Conservation (phyloP, 192 early-diverging fungal species). For the Coemansia sp. region DNA sequence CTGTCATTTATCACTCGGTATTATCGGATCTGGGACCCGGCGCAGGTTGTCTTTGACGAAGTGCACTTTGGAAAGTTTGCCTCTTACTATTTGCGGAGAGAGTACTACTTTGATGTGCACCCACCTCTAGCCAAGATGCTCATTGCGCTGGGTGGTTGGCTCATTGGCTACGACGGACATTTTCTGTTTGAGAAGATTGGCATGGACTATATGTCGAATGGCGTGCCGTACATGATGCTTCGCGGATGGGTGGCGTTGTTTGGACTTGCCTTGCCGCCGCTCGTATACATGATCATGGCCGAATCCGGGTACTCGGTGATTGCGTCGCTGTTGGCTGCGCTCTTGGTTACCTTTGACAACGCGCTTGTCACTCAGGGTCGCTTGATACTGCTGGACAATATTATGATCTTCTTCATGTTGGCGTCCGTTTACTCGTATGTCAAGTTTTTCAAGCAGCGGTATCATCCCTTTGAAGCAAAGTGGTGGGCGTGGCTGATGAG, state of each 20-base stretch:
- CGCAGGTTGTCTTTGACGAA: slow-evolving; percentile 93
- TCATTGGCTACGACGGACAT: slow-evolving; percentile 93
- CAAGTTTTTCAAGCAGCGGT: slow-evolving; percentile 76
- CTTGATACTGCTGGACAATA: slow-evolving; percentile 91
- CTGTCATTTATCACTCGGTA: slow-evolving; percentile 65
- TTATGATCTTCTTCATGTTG: slow-evolving; percentile 90
- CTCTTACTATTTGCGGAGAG: slow-evolving; percentile 80
- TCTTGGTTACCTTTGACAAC: slow-evolving; percentile 90
- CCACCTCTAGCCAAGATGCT: slow-evolving; percentile 94
- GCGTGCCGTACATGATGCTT: slow-evolving; percentile 86
- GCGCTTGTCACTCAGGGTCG: slow-evolving; percentile 86
- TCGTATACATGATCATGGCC: slow-evolving; percentile 83
- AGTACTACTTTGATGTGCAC: slow-evolving; percentile 97
- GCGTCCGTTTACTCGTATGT: slow-evolving; percentile 84
- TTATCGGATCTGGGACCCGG: slow-evolving; percentile 67
- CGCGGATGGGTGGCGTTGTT: slow-evolving; percentile 77
- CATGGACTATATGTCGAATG: slow-evolving; percentile 82
- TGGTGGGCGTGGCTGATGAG: slow-evolving; percentile 89
- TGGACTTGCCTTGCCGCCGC: slow-evolving; percentile 71
- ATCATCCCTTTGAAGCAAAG: slow-evolving; percentile 65
- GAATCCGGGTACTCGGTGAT: slow-evolving; percentile 80
- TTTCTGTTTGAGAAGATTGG: slow-evolving; percentile 96
- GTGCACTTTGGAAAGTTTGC: slow-evolving; percentile 99
- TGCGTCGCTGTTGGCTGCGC: slow-evolving; percentile 70
- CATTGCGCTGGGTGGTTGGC: slow-evolving; percentile 75